These are phyloP conservation scores for Blumeria hordei DNA, from an alignment of 2,329 filamentous ascomycete genomes.

Conservation along the genomic window DNA sequence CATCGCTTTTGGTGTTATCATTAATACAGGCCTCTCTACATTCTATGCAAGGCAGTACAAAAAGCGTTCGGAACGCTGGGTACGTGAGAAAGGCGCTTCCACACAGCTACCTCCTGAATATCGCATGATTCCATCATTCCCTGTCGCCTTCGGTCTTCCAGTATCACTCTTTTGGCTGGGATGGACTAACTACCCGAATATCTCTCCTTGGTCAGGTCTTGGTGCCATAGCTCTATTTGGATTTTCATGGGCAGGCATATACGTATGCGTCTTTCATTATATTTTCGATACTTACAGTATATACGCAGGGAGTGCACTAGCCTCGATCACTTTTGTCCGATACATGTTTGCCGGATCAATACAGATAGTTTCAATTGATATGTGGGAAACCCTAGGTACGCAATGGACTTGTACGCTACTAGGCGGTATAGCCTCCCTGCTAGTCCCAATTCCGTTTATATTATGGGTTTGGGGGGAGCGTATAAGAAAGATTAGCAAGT, in stretches of 20 bases:
- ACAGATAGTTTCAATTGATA: constrained; percentile 17
- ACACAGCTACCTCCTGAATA: constrained; percentile 18
- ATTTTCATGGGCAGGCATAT: constrained; percentile 19
- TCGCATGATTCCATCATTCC: constrained; percentile 22
- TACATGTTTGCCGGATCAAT: constrained; percentile 6
- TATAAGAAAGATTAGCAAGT: constrained; percentile 7
- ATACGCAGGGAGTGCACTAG: constrained; percentile 7
- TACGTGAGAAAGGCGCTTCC: constrained; percentile 18
- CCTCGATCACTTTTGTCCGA: constrained; percentile 4
- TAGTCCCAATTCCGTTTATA: constrained; percentile 8
- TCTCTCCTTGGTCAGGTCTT: constrained; percentile 19
- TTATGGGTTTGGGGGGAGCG: constrained; percentile 7
- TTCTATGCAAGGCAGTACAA: constrained; percentile 15
- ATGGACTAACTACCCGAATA: constrained; percentile 20
- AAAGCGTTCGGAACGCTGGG: constrained; percentile 3
- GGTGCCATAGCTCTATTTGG: constrained; percentile 19
- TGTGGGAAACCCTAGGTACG: constrained; percentile 15
- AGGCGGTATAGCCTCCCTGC: constrained; percentile 5
- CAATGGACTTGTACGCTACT: constrained; percentile 8
- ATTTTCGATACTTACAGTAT: constrained; percentile 20
- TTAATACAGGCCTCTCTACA: constrained; percentile 14
- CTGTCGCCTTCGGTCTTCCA: constrained; percentile 20
- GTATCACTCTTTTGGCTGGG: constrained; percentile 26
- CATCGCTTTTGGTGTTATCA: constrained; percentile 18
- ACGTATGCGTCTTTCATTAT: constrained; percentile 20